Evolutionary conservation across 805 yeast species (phyloP), one percentile per base, ranked within the genome.

Genomic region (Ogataea minuta): DNA sequence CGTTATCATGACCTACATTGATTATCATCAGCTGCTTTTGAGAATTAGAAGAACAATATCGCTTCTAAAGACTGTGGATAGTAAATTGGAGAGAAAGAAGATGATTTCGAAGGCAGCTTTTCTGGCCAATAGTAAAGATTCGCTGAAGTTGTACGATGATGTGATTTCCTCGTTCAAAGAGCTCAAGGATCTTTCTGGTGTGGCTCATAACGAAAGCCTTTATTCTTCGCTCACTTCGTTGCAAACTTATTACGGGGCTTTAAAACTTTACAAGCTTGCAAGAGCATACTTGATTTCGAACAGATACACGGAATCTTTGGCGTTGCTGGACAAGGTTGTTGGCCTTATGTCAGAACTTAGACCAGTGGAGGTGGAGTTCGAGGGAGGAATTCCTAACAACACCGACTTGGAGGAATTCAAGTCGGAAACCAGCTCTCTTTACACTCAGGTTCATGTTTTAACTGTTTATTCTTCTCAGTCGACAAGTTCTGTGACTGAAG

Each of bases 131-230:
- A 54, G 63, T 33, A 68, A 65, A 41, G 81, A 79, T 46, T 56
- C 65, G 5, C 54, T 71, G 28, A 70, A 81, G 41, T 57, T 82
- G 16, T 71, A 69, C 43, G 76, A 72, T 15, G 66, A 71, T 7
- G 70, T 86, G 26, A 59, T 71, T 9, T 64, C 70, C 32, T 78
- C 84, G 12, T 57, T 82, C 24, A 63, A 62, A 3, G 82, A 81
- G 48, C 63, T 88, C 31, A 69, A 74, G 54, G 95, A 88, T 44
- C 71, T 93, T 36, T 96, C 97, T 0, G 98, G 98, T 70, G 95
- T 91, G 13, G 79, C 84, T 55, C 85, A 86, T 37, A 95, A 88
- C 57, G 93, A 84, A 37, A 80, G 73, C 15, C 69, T 91, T 39
- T 59, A 67, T 45, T 63, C 64, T 6, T 75, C 82, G 7, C 66